A percentile compares a stretch with the other conserved stretches of the same genome.
These are phyloP conservation scores for Cucurbita pepo DNA, from an alignment of 306 rosid species.

Conservation along the genomic window DNA sequence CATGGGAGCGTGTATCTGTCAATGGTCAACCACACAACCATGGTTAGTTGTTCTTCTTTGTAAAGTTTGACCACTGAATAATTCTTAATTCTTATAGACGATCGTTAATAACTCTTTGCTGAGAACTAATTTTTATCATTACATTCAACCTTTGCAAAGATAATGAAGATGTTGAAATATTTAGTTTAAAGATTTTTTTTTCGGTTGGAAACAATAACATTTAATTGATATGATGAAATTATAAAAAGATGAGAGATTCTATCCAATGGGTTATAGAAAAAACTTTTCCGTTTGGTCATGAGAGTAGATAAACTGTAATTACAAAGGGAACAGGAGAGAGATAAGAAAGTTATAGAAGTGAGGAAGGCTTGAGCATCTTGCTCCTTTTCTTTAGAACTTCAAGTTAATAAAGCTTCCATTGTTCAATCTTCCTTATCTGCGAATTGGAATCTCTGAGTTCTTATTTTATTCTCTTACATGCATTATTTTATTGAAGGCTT, in stretches of 20 bases:
- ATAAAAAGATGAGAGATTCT: no score
- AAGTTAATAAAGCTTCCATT: neutral
- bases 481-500: constrained; percentile 37
- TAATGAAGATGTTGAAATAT: neutral
- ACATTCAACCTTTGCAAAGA: neutral
- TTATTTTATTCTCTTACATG: neutral
- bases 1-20: constrained; percentile 72
- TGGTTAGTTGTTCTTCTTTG: constrained; percentile 40
- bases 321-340: no score
- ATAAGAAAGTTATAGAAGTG: no score
- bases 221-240: no score
- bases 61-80: neutral
- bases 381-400: no score
- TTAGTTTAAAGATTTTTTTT: neutral
- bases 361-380: no score
- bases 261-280: no score
- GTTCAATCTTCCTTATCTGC: neutral
- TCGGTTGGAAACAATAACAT: no score
- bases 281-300: no score
- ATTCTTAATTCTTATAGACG: neutral
- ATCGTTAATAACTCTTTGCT: neutral
- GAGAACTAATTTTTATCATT: neutral
- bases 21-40: constrained; percentile 74
- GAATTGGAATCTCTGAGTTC: neutral
- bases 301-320: no score